These are phyloP conservation scores for Hyphopichia burtonii DNA, from an alignment of 1,139 yeast species.

Conservation along the genomic window DNA sequence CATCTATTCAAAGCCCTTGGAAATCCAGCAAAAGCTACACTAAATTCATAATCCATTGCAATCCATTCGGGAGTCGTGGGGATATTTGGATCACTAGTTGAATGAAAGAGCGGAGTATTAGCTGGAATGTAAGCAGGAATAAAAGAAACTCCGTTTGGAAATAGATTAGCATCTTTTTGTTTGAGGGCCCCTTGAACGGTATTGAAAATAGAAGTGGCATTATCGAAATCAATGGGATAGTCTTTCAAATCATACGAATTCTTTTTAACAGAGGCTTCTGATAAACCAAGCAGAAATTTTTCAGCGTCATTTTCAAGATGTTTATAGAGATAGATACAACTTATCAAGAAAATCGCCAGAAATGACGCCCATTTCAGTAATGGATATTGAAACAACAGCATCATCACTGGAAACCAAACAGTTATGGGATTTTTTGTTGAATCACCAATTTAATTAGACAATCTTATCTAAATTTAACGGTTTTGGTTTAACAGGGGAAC, in stretches of 20 bases:
- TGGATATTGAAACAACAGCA: not conserved
- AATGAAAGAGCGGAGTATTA: constrained; percentile 53
- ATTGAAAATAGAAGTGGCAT: constrained; percentile 55
- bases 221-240: constrained; percentile 34
- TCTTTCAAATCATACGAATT: not conserved
- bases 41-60: constrained; percentile 58
- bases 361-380: not conserved
- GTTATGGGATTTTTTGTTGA: too few relatives aligned
- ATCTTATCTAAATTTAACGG: too few relatives aligned
- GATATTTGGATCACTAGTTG: constrained; percentile 30
- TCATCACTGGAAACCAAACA: too few relatives aligned
- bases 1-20: too few relatives aligned
- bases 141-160: constrained; percentile 55
- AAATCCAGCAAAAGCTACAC: constrained; percentile 42
- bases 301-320: not conserved
- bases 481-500: too few relatives aligned
- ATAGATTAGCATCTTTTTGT: constrained; percentile 46
- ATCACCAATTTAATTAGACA: too few relatives aligned
- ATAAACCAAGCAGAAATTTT: too few relatives aligned
- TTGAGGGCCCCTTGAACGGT: constrained; percentile 47
- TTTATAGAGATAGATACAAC: not conserved
- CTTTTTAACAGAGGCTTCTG: too few relatives aligned
- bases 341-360: not conserved
- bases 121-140: constrained; percentile 57
- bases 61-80: constrained; percentile 54